Evolutionary conservation across 352 stramenopile genomes (phyloP).

Genomic region (Phytophthora boehmeriae): DNA sequence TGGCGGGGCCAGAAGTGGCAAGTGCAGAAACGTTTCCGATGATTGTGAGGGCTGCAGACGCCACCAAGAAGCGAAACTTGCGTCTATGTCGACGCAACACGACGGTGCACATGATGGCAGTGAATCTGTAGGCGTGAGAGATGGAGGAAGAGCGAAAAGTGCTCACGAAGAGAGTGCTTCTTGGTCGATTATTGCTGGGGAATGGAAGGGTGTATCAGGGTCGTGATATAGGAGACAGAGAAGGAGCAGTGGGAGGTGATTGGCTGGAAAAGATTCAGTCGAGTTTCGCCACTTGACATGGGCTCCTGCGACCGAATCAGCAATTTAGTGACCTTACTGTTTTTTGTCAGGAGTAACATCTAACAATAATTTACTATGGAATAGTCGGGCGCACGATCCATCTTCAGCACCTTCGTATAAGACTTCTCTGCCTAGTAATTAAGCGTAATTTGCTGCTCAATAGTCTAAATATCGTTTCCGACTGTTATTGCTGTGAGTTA

Average conservation of each 20-base stretch:
- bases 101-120: conserved; percentile 13
- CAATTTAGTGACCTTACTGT: no score
- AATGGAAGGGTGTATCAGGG: conserved; percentile 3
- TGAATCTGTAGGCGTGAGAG: neutral
- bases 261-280: neutral
- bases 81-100: conserved; percentile 4
- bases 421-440: no score
- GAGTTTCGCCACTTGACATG: neutral
- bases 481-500: no score
- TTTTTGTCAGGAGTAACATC: no score
- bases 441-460: no score
- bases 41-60: conserved; percentile 25
- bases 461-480: no score
- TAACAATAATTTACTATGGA: no score
- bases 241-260: neutral
- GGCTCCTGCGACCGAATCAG: neutral
- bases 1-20: neutral
- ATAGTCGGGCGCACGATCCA: no score
- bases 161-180: neutral
- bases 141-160: neutral
- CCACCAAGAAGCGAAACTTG: conserved; percentile 24
- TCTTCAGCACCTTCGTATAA: no score
- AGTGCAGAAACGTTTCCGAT: conserved; percentile 1
- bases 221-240: neutral
- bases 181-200: neutral